Evolutionary conservation across 2,329 filamentous ascomycete species (phyloP), one percentile per base, ranked within the genome.

Genomic region (Fusarium sp.): DNA sequence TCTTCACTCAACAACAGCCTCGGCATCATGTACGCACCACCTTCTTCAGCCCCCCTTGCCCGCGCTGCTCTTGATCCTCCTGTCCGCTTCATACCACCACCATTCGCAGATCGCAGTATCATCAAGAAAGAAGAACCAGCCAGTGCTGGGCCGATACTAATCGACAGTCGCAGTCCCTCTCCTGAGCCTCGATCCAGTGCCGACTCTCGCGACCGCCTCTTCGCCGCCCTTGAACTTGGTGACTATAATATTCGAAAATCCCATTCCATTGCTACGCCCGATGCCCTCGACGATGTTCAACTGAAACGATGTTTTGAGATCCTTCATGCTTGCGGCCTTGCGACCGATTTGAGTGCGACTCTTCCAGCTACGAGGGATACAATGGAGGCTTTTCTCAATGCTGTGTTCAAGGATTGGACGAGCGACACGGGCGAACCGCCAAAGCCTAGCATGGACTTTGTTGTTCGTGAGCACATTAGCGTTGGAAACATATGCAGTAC

Each of bases 301-400:
- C 54, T 79, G 21, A 70, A 71, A n/a, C 66, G 68, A 38, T 77
- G 73, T 37, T 79, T 79, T 21, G 75, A 79, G 28, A 76, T 79
- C 21, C 66, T 79, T 6, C 76, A 79, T 26, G 77, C 76, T 0
- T 79, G 77, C 13, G 74, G 76, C 0, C 26, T 48, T 0, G 76
- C 77, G 7, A 78, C 76, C 2, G 70, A 78, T 5, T 37, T 49
- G 1, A 54, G 53, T 6, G 69, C 75, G 4, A 74, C 67, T 2
- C 49, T 76, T 20, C 39, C 54, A 1, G 69, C 69, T 28, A 78
- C 77, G 0, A 66, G 70, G 13, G 66, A 71, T 20, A 79, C 76
- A 9, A 76, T 79, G 53, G 77, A 79, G 23, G 71, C 74, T 2
- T 79, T 79, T 29, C 53, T 79, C 29, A 72, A 72, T 1, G 77